A percentile compares a stretch with the other conserved stretches of the same genome.
Conservation (phyloP, 169 alveolate species). For the Plasmodium sp. region DNA sequence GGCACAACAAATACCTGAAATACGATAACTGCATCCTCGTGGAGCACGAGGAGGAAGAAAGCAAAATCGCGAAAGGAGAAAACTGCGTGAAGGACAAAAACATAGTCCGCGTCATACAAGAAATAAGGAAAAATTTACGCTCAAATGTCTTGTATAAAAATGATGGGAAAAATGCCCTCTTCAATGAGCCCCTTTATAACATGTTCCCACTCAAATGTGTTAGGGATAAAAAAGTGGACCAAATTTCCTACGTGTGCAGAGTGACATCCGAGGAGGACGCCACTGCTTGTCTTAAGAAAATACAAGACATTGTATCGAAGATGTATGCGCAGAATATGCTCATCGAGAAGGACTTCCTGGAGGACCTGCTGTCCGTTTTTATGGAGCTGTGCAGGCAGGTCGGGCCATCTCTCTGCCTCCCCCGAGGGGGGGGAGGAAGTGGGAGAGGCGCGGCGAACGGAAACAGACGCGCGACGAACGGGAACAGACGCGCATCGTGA, state of each 20-base stretch:
- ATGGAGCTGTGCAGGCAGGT: conserved; percentile 74
- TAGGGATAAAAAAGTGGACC: conserved; percentile 30
- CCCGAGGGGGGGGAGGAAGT: not conserved
- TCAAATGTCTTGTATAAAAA: conserved; percentile 42
- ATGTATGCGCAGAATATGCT: conserved; percentile 31
- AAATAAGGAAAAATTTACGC: conserved; percentile 53
- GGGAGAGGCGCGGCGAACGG: not conserved
- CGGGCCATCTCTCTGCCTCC: not conserved
- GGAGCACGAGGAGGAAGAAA: conserved; percentile 22
- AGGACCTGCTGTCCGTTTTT: conserved; percentile 23
- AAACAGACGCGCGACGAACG: not conserved
- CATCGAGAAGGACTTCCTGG: conserved; percentile 23
- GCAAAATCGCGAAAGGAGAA: conserved; percentile 23
- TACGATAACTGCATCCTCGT: conserved; percentile 41
- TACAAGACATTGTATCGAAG: conserved; percentile 9
- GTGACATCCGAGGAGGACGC: conserved; percentile 47
- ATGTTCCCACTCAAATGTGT: conserved; percentile 35
- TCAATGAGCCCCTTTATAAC: conserved; percentile 54
- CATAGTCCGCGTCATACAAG: conserved; percentile 54
- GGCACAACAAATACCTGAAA: conserved; percentile 21
- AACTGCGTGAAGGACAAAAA: conserved; percentile 34
- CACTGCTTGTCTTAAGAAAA: conserved; percentile 41
- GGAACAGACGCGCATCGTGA: not conserved
- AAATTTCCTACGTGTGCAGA: conserved; percentile 53
- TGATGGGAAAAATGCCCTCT: conserved; percentile 32